These are phyloP conservation scores for Epichloe festucae DNA, from an alignment of 2,329 filamentous ascomycete species.

Conservation along the genomic window DNA sequence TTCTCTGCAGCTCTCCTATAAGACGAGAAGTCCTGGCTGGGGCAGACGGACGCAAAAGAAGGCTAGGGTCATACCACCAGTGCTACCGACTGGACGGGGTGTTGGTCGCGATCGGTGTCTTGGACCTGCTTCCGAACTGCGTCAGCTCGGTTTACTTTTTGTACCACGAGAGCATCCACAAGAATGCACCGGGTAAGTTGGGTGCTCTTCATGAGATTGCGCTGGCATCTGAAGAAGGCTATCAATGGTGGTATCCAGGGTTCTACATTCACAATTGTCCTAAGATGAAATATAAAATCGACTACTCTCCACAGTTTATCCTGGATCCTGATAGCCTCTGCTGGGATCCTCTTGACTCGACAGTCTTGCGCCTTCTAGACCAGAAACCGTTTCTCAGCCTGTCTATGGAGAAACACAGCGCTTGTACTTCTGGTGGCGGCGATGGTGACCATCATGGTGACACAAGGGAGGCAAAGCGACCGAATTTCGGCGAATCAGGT, in stretches of 20 bases:
- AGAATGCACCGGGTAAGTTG: constrained; percentile 60
- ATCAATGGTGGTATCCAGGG: constrained; percentile 66
- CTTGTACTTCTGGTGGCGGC: background rate
- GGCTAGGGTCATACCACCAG: constrained; percentile 65
- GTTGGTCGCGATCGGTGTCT: constrained; percentile 61
- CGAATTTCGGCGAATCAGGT: background rate
- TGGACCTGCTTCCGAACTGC: constrained; percentile 63
- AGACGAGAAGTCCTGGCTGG: constrained; percentile 28
- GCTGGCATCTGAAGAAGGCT: constrained; percentile 54
- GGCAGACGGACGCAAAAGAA: constrained; percentile 37
- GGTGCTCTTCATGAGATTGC: constrained; percentile 62
- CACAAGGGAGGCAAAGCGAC: background rate
- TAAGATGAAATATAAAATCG: constrained; percentile 79
- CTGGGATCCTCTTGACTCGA: constrained; percentile 48
- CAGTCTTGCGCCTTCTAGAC: constrained; percentile 36
- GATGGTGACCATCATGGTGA: background rate
- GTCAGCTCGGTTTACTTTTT: constrained; percentile 77
- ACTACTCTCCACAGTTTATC: constrained; percentile 62
- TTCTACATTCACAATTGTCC: constrained; percentile 71
- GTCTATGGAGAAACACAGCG: constrained; percentile 19
- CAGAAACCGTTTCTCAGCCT: constrained; percentile 43
- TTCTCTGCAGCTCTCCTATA: constrained; percentile 62
- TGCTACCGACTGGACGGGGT: constrained; percentile 68
- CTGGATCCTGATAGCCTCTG: constrained; percentile 53
- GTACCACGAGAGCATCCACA: constrained; percentile 62